Percentiles rank a stretch among this genome's conserved stretches.
phyloP scores from a whole-genome alignment of 75 land plant species.

The Pseudotsuga menziesii region DNA sequence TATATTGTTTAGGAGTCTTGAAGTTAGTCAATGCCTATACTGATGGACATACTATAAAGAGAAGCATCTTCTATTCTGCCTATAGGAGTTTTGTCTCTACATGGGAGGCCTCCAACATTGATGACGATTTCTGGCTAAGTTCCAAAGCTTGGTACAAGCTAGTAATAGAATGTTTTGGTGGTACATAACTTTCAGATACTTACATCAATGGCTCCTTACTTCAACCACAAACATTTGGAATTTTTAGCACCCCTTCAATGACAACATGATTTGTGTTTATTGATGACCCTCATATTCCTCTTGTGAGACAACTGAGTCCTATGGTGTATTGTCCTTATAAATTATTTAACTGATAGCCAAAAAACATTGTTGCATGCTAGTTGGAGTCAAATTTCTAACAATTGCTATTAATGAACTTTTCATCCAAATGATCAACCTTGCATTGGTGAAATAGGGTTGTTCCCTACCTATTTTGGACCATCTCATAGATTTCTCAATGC shows the following conservation, averaged over 20 bases:
- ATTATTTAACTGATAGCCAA: not conserved
- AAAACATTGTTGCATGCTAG: not conserved
- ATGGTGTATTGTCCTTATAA: not conserved
- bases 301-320: slow-evolving; percentile 47
- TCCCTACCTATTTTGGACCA: slow-evolving; percentile 70
- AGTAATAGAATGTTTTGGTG: slow-evolving; percentile 87
- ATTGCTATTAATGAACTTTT: slow-evolving; percentile 1
- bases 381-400: not conserved
- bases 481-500: slow-evolving; percentile 81
- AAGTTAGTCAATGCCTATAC: not conserved
- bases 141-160: slow-evolving; percentile 73
- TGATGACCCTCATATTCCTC: slow-evolving; percentile 66
- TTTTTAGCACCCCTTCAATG: slow-evolving; percentile 81
- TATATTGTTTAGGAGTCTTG: not conserved
- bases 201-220: slow-evolving; percentile 66
- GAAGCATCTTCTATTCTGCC: not conserved
- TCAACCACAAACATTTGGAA: slow-evolving; percentile 88
- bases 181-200: slow-evolving; percentile 79
- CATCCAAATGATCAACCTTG: slow-evolving; percentile 95
- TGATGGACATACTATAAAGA: not conserved
- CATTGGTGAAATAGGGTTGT: slow-evolving; percentile 79
- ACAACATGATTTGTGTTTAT: slow-evolving; percentile 63
- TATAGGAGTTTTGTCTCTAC: slow-evolving; percentile 71
- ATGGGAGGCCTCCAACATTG: slow-evolving; percentile 83
- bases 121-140: slow-evolving; percentile 96